phyloP scores from a whole-genome alignment of 495 filamentous ascomycete genomes.

The Hyaloscypha hepaticicola region DNA sequence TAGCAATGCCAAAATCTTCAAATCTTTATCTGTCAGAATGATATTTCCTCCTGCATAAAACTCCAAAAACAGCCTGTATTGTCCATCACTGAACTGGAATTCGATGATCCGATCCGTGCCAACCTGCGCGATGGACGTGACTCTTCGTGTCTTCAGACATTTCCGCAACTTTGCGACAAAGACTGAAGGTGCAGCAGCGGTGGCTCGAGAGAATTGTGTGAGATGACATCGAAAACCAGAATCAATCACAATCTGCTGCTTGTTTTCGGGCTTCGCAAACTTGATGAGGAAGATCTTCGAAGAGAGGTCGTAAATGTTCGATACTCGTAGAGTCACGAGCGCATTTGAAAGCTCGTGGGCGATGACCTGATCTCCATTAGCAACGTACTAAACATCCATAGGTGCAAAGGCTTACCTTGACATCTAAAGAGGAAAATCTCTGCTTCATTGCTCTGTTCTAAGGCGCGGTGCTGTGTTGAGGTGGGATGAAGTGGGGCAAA shows the following conservation, averaged over 20 bases:
- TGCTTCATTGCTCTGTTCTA: slow-evolving; percentile 79
- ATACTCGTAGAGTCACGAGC: slow-evolving; percentile 74
- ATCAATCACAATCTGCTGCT: slow-evolving; percentile 87
- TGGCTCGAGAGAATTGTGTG: slow-evolving; percentile 82
- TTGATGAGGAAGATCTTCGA: slow-evolving; percentile 93
- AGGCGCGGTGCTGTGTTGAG: background rate
- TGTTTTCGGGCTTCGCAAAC: slow-evolving; percentile 77
- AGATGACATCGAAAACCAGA: slow-evolving; percentile 95
- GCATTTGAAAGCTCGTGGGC: slow-evolving; percentile 81
- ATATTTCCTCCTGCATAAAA: slow-evolving; percentile 98
- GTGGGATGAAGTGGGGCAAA: slow-evolving; percentile 25
- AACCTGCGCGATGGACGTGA: slow-evolving; percentile 79
- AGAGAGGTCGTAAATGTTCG: slow-evolving; percentile 89
- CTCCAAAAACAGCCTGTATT: slow-evolving; percentile 84
- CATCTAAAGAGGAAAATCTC: slow-evolving; percentile 66
- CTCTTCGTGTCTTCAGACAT: slow-evolving; percentile 77
- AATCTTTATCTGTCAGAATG: slow-evolving; percentile 79
- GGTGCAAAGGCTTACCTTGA: slow-evolving; percentile 21
- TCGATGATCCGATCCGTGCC: slow-evolving; percentile 94
- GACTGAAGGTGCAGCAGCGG: slow-evolving; percentile 74
- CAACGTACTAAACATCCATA: background rate
- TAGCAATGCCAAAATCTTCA: slow-evolving; percentile 74
- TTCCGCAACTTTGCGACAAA: slow-evolving; percentile 87
- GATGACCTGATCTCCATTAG: slow-evolving; percentile 64
- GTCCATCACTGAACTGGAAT: slow-evolving; percentile 86